Base-by-base conservation (phyloP, 106 monocot species). In the Agapanthus africanus region DNA sequence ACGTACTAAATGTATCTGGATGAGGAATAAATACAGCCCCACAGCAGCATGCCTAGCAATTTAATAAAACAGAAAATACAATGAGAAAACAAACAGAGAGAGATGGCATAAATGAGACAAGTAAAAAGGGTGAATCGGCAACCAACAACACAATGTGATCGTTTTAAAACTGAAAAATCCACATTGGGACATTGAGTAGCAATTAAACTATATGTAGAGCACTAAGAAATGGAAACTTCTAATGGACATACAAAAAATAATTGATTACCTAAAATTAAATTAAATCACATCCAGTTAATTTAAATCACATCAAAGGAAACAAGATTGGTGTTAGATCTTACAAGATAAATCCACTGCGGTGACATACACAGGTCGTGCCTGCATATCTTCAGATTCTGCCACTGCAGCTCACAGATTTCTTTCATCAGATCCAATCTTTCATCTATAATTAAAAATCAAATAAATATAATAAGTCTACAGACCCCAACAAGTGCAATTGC, bases 301-400 rank as follows among this genome's bases (percentile, higher is more conserved):
- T 16, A 35, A 40, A 26, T 25, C 64, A 61, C 19, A 63, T 38
- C 33, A 62, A 54, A 63, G 0, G 15, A 57, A 35, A 56, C 28
- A 66, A 6, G n/a, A 59, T 62, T 15, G 47, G 16, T 40, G 14
- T 36, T 18, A 51, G 54, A 73, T 67, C 83, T 88, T 84, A 95
- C 95, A 91, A 25, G 86, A 86, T 25, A 95, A 67, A 82, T 95
- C 95, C 21, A 95, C 88, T 0, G 85, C 88, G 0, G 95, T 91
- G 2, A 95, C 95, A 70, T 88, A 95, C 8, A 95, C 95, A 2
- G 95, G 95, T 26, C 81, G 77, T 7, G 95, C 86, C 73, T 78
- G 73, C 73, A 79, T 68, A 11, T 38, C 83, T 13, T 38, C 83
- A 73, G 69, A 70, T 79, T 60, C 85, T 50, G 81, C 85, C 66